Base-by-base conservation (phyloP, 2,329 filamentous ascomycete genomes). In the Grosmannia clavigera region DNA sequence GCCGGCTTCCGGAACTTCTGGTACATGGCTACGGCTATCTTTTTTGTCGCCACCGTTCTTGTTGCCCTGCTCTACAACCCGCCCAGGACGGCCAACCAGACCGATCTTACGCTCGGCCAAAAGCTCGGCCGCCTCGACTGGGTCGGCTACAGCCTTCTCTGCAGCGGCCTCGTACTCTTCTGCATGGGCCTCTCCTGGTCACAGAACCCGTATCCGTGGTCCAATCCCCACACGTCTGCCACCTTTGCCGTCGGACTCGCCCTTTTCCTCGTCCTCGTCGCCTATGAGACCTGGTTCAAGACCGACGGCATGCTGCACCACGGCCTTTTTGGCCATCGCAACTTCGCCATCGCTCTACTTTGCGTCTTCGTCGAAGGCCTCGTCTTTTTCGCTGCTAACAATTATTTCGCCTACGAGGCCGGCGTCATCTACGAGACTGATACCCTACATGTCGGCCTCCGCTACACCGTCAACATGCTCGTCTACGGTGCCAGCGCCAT, bases 291-390 rank as follows among this genome's bases (percentile, higher is more conserved):
- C 0, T 66, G 60, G 51, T 66, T 69, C 62, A 73, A 71, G 63
- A 70, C 65, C 46, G 72, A 75, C 58, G 73, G 73, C 50, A 70
- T 75, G 69, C 73, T 75, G 61, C 72, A 75, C 61, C 72, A 76
- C 61, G 70, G 67, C 1, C 68, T 75, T 1, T 75, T 74, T 65
- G 60, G 64, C 31, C 67, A 69, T 58, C 67, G 72, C 43, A 75
- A 74, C 63, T 75, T 74, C 58, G 35, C 69, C 22, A 68, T 76
- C 59, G 66, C 70, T 0, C 60, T 72, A 2, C 52, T 70, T 10
- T 72, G 70, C 48, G 67, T 74, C 22, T 74, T 74, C 48, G 65
- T 66, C 14, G 73, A 75, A 58, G 73, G 73, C 16, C 57, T 74
- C 0, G 69, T 68, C 16, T 75, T 75, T 62, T 74, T 75, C 58